Evolutionary conservation across 495 filamentous ascomycete genomes (phyloP).

Genomic region (Aspergillus cristatus): DNA sequence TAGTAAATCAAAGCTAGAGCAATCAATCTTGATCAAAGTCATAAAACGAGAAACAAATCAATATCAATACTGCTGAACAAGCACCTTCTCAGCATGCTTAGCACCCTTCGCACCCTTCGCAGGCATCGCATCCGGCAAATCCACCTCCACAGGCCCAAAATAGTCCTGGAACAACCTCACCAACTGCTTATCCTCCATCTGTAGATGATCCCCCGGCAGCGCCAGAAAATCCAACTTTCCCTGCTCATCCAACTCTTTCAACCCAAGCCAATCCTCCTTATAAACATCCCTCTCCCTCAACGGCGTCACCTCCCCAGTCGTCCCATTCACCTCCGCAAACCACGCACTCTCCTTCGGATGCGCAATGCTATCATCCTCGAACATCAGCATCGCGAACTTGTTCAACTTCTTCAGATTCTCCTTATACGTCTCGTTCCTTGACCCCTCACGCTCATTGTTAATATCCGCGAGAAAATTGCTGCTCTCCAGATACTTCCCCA

Average conservation of each 20-base stretch:
- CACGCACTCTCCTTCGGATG: slow-evolving; percentile 87
- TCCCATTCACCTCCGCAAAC: slow-evolving; percentile 80
- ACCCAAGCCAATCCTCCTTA: slow-evolving; percentile 87
- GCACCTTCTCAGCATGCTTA: slow-evolving; percentile 3
- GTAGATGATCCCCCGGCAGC: slow-evolving; percentile 74
- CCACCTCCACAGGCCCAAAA: slow-evolving; percentile 37
- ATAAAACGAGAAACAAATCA: not conserved
- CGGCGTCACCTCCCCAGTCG: slow-evolving; percentile 48
- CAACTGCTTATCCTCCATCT: slow-evolving; percentile 58
- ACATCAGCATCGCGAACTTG: slow-evolving; percentile 83
- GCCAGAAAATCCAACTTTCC: slow-evolving; percentile 66
- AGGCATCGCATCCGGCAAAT: not conserved
- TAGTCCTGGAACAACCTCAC: slow-evolving; percentile 61
- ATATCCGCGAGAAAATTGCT: slow-evolving; percentile 97
- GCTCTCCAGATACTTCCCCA: slow-evolving; percentile 66
- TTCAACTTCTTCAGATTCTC: slow-evolving; percentile 60
- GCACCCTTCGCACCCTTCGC: too few species aligned
- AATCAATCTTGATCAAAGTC: too few species aligned
- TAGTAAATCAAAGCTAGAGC: too few species aligned
- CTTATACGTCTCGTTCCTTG: slow-evolving; percentile 73
- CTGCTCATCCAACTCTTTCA: slow-evolving; percentile 72
- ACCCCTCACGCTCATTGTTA: slow-evolving; percentile 74
- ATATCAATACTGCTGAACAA: slow-evolving; percentile 15
- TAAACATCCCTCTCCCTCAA: slow-evolving; percentile 70
- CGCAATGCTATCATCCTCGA: slow-evolving; percentile 75